A percentile compares a stretch with the other conserved stretches of the same genome.
Evolutionary conservation across 306 rosid genomes (phyloP).

Genomic region (Rubus idaeus): DNA sequence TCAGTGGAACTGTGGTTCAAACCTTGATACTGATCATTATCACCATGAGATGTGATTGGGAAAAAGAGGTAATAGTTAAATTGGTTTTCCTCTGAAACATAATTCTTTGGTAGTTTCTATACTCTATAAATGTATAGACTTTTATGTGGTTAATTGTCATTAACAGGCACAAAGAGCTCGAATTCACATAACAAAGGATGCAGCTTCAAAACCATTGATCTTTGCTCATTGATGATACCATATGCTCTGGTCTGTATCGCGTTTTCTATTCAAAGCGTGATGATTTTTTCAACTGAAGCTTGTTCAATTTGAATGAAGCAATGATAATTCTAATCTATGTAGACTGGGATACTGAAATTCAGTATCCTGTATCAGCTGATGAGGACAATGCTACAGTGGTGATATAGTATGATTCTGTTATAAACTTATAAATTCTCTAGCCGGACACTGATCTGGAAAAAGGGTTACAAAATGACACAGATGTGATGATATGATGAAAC

Average conservation of each 20-base stretch:
- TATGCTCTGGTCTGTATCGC: neutral
- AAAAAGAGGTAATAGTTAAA: constrained; percentile 40
- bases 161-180: constrained; percentile 46
- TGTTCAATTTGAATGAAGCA: neutral
- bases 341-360: neutral
- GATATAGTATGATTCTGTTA: neutral
- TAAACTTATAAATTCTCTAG: neutral
- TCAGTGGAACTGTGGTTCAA: constrained; percentile 63
- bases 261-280: neutral
- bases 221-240: constrained; percentile 2
- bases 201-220: constrained; percentile 24
- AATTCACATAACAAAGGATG: constrained; percentile 26
- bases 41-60: constrained; percentile 63
- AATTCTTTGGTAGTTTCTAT: neutral
- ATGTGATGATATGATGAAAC: neutral
- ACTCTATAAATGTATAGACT: neutral
- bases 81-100: neutral
- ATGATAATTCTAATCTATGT: neutral
- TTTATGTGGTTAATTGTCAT: constrained; percentile 20
- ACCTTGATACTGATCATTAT: constrained; percentile 42
- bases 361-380: neutral
- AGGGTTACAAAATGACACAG: neutral
- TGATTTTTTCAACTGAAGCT: neutral
- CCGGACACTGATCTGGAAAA: neutral
- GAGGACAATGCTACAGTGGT: neutral